These are phyloP conservation scores for Colletotrichum simmondsii DNA, from an alignment of 2,329 filamentous ascomycete genomes.

Conservation along the genomic window DNA sequence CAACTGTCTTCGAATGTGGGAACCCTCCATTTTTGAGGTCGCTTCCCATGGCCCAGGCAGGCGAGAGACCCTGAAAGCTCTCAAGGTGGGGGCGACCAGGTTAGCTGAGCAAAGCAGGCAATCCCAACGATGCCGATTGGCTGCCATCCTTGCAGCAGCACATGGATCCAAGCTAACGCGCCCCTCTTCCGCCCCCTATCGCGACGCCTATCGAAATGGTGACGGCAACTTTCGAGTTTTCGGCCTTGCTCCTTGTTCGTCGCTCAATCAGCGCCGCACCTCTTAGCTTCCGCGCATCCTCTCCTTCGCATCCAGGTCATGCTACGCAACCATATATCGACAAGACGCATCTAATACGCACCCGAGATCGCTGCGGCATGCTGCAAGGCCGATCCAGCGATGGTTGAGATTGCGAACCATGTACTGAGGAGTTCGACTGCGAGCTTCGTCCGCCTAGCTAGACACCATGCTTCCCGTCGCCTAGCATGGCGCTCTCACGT, in stretches of 20 bases:
- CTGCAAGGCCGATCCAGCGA: conserved; percentile 10
- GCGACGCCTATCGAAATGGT: conserved; percentile 30
- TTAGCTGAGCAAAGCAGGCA: conserved; percentile 9
- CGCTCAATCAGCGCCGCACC: conserved; percentile 39
- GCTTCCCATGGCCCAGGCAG: neutral
- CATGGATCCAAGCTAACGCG: conserved; percentile 22
- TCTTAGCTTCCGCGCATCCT: conserved; percentile 40
- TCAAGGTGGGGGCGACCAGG: neutral
- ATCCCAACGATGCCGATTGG: conserved; percentile 19
- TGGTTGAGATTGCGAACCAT: conserved; percentile 37
- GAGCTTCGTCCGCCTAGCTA: conserved; percentile 63
- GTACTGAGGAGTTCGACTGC: conserved; percentile 54
- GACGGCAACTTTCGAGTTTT: conserved; percentile 25
- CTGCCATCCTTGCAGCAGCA: conserved; percentile 4
- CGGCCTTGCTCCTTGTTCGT: conserved; percentile 8
- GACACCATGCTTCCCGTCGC: conserved; percentile 54
- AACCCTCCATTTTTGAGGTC: neutral
- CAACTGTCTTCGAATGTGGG: no score
- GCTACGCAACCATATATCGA: neutral
- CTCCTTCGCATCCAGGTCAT: conserved; percentile 41
- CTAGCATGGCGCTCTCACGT: conserved; percentile 47
- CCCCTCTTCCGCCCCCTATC: conserved; percentile 27
- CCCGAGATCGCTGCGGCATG: neutral
- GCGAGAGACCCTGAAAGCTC: neutral
- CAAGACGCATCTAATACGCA: neutral